Evolutionary conservation across 176 grass and related monocot species (phyloP).

Genomic region (Oryza meridionalis): DNA sequence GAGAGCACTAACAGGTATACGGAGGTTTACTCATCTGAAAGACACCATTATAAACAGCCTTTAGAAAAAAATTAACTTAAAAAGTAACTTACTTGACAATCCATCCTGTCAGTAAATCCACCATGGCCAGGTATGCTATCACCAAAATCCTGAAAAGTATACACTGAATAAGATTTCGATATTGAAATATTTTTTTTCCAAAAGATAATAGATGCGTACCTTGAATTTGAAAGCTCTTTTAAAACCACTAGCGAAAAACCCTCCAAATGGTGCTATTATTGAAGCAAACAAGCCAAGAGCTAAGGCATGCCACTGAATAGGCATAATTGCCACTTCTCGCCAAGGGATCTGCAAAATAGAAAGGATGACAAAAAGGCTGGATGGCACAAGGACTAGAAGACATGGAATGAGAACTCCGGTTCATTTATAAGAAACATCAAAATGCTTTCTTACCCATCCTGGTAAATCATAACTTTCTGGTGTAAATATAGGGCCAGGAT

Average conservation of each 20-base stretch:
- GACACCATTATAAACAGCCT: neutral
- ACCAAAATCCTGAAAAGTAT: constrained; percentile 74
- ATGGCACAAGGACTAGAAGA: neutral
- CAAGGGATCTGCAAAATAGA: constrained; percentile 58
- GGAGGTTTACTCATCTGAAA: neutral
- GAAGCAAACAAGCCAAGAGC: constrained; percentile 91
- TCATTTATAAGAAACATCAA: neutral
- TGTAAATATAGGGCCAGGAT: constrained; percentile 80
- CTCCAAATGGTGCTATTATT: constrained; percentile 93
- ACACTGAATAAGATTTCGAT: constrained; percentile 15
- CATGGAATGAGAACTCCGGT: constrained; percentile 7
- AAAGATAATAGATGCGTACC: constrained; percentile 33
- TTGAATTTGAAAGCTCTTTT: constrained; percentile 91
- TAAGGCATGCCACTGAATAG: constrained; percentile 82
- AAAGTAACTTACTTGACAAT: constrained; percentile 75
- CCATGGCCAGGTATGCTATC: constrained; percentile 91
- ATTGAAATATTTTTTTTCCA: neutral
- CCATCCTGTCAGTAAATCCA: constrained; percentile 96
- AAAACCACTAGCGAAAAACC: constrained; percentile 93
- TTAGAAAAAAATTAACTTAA: neutral
- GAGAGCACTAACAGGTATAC: neutral
- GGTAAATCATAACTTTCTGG: constrained; percentile 60
- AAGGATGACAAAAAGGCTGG: constrained; percentile 26
- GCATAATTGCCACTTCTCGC: constrained; percentile 73
- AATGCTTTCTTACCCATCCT: constrained; percentile 59